Percentiles rank a stretch among this genome's conserved stretches.
Evolutionary conservation across 2,329 filamentous ascomycete genomes (phyloP).

Genomic region (Aspergillus clavatus): DNA sequence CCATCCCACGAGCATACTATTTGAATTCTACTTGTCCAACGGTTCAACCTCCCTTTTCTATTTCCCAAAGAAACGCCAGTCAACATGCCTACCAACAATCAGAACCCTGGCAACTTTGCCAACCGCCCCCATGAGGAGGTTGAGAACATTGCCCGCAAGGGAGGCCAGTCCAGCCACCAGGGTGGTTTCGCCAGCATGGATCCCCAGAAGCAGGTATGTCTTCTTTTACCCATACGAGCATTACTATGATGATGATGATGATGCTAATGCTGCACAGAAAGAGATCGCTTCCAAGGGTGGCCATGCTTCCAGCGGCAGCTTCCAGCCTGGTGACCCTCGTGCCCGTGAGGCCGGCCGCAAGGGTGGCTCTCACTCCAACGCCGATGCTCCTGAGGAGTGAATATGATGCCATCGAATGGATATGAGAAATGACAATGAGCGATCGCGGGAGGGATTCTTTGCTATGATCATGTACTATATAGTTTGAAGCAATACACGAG

Average conservation of each 20-base stretch:
- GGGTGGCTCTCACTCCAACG: constrained; percentile 38
- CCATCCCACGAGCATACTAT: too few relatives aligned
- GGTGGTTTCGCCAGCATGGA: constrained; percentile 29
- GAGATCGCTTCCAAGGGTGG: constrained; percentile 55
- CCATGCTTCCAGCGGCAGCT: constrained; percentile 50
- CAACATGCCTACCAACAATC: constrained; percentile 17
- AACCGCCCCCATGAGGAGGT: constrained; percentile 50
- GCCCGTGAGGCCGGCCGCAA: constrained; percentile 53
- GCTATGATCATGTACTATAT: not conserved
- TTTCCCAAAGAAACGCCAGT: not conserved
- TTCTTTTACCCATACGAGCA: too few relatives aligned
- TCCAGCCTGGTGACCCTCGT: constrained; percentile 50
- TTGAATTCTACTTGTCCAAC: too few relatives aligned
- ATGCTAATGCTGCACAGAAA: constrained; percentile 32
- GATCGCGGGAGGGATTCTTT: not conserved
- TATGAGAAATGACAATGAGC: not conserved
- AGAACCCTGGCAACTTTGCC: constrained; percentile 50
- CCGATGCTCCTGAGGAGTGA: not conserved
- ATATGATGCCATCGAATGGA: too few relatives aligned
- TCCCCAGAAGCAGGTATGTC: constrained; percentile 27
- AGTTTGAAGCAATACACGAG: not conserved
- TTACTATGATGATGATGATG: too few relatives aligned
- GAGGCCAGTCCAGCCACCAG: constrained; percentile 28
- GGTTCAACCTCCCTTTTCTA: not conserved
- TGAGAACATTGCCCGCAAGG: constrained; percentile 45